Conservation (phyloP, 1,284 basidiomycete species). For the Austroboletus novae-zelandiae region DNA sequence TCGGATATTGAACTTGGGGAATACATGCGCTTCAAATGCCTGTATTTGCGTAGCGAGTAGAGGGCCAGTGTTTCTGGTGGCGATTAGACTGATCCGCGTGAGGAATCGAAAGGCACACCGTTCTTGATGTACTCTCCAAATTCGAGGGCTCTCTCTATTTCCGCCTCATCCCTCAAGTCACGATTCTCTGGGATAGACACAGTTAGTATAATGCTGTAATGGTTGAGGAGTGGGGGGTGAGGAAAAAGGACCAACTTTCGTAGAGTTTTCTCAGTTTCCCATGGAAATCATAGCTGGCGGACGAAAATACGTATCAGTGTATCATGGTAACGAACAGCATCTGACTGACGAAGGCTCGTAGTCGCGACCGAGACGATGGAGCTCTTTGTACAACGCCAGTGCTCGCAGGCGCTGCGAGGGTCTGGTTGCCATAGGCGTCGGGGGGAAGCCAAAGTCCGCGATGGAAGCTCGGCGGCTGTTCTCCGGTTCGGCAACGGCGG, state of each 20-base stretch:
- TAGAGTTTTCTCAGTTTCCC: conserved; percentile 65
- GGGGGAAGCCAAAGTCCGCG: conserved; percentile 1
- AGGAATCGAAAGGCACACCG: conserved; percentile 47
- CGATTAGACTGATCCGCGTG: conserved; percentile 1
- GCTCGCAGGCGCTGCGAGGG: conserved; percentile 51
- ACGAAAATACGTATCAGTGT: conserved; percentile 9
- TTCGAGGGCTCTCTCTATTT: conserved; percentile 77
- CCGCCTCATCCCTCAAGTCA: conserved; percentile 61
- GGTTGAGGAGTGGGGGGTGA: background rate
- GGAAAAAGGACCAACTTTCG: conserved; percentile 49
- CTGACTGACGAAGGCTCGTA: conserved; percentile 70
- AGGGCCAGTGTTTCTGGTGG: conserved; percentile 78
- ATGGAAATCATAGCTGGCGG: conserved; percentile 72
- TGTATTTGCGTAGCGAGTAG: conserved; percentile 84
- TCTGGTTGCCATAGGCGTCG: conserved; percentile 35
- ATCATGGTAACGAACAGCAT: conserved; percentile 11
- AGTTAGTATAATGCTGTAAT: background rate
- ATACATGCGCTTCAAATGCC: conserved; percentile 78
- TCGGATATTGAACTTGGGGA: conserved; percentile 29
- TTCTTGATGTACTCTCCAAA: conserved; percentile 88
- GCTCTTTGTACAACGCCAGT: conserved; percentile 72
- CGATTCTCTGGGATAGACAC: conserved; percentile 58
- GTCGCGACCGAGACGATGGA: conserved; percentile 72
- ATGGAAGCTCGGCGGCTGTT: background rate
- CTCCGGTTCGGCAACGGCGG: background rate